These are phyloP conservation scores for Silene latifolia DNA, from an alignment of 148 eudicot genomes.

Conservation along the genomic window DNA sequence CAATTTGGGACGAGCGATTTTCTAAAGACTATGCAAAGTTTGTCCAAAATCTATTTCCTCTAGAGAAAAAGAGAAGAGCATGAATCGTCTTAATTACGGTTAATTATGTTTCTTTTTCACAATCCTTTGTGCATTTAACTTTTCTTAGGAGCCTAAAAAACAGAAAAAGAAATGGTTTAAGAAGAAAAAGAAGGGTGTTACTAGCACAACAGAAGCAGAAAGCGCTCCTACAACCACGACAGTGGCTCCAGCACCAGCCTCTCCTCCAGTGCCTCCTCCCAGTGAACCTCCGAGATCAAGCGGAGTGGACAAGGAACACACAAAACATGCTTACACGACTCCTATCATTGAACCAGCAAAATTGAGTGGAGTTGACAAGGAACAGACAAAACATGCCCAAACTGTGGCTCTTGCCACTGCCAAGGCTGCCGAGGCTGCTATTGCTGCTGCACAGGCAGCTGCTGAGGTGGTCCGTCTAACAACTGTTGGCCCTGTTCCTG, in stretches of 20 bases:
- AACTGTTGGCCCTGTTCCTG: conserved; percentile 30
- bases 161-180: conserved; percentile 49
- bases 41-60: too few species aligned
- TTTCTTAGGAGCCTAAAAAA: conserved; percentile 43
- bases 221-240: conserved; percentile 18
- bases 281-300: conserved; percentile 4
- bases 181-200: conserved; percentile 39
- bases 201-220: conserved; percentile 27
- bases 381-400: conserved; percentile 35
- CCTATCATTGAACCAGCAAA: neutral
- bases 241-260: conserved; percentile 2
- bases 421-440: conserved; percentile 48
- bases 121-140: neutral
- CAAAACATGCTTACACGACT: neutral
- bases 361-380: conserved; percentile 15
- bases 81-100: too few species aligned
- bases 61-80: too few species aligned
- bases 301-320: conserved; percentile 20
- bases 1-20: too few species aligned
- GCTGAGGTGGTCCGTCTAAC: conserved; percentile 45
- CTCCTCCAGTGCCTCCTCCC: conserved; percentile 22
- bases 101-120: neutral
- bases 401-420: conserved; percentile 43
- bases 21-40: too few species aligned
- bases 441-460: conserved; percentile 52